A percentile compares a stretch with the other conserved stretches of the same genome.
These are phyloP conservation scores for Paecilomyces fulvus DNA, from an alignment of 2,329 filamentous ascomycete genomes.

Conservation along the genomic window DNA sequence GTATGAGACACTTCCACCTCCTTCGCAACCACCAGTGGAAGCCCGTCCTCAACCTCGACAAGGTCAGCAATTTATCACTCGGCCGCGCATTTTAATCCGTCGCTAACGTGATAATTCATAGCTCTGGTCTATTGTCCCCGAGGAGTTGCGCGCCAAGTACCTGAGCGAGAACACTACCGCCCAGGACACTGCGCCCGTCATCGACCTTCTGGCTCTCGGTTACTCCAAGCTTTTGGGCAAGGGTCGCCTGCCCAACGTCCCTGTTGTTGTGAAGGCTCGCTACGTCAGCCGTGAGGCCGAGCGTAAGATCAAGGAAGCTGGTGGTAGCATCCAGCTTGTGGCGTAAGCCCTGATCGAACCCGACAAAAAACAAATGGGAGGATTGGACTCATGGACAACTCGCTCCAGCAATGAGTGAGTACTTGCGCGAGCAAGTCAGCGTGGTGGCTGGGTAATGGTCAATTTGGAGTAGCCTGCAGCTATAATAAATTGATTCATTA, in stretches of 20 bases:
- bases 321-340: constrained; percentile 91
- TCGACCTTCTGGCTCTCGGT: constrained; percentile 93
- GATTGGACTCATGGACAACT: not conserved
- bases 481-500: not conserved
- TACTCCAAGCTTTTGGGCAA: constrained; percentile 99
- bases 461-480: not conserved
- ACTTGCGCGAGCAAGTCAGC: not conserved
- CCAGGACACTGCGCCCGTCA: constrained; percentile 75
- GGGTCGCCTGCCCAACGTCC: constrained; percentile 87
- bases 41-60: constrained; percentile 97
- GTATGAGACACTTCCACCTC: constrained; percentile 96
- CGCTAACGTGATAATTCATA: constrained; percentile 27
- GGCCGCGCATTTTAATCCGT: constrained; percentile 1
- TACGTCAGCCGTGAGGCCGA: constrained; percentile 95
- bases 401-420: not conserved
- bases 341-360: constrained; percentile 53
- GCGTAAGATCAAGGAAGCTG: constrained; percentile 97
- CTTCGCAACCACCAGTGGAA: constrained; percentile 96
- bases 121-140: constrained; percentile 93
- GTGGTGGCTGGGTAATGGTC: not conserved
- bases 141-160: constrained; percentile 90
- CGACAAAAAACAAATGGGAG: not conserved
- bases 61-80: constrained; percentile 50
- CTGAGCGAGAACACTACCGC: constrained; percentile 65
- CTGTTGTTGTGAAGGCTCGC: constrained; percentile 86